These are phyloP conservation scores for Endocalyx cinctus DNA, from an alignment of 2,329 filamentous ascomycete genomes.

Conservation along the genomic window DNA sequence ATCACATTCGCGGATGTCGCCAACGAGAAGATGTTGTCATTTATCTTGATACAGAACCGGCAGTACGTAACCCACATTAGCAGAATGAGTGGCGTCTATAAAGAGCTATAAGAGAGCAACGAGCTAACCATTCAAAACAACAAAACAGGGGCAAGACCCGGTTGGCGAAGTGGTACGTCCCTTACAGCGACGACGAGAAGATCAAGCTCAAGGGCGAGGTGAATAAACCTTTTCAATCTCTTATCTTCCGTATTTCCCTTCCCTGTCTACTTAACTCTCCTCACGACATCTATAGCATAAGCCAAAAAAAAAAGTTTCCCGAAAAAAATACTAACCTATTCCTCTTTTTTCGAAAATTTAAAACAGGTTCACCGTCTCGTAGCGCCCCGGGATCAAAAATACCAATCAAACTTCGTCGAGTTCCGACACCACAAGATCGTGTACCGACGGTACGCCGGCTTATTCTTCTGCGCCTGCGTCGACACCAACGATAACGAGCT, in stretches of 20 bases:
- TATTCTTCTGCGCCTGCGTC: slow-evolving; percentile 99
- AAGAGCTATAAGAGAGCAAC: no score
- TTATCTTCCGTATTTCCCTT: slow-evolving; percentile 4
- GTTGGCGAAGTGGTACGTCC: slow-evolving; percentile 97
- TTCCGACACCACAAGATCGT: slow-evolving; percentile 93
- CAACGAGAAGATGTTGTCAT: slow-evolving; percentile 32
- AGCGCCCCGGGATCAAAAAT: slow-evolving; percentile 95
- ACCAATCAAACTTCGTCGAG: slow-evolving; percentile 99
- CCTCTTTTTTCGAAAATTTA: background rate
- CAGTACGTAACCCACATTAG: slow-evolving; percentile 26
- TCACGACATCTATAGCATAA: background rate
- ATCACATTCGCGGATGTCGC: no score
- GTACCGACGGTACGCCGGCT: slow-evolving; percentile 92
- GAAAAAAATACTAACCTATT: background rate
- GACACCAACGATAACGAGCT: slow-evolving; percentile 99
- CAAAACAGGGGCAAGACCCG: slow-evolving; percentile 84
- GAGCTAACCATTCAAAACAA: no score
- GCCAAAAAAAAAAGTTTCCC: slow-evolving; percentile 1
- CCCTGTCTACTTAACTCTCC: slow-evolving; percentile 2
- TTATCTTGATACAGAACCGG: slow-evolving; percentile 39
- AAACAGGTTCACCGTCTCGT: slow-evolving; percentile 88
- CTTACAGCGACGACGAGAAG: slow-evolving; percentile 98
- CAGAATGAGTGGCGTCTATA: background rate
- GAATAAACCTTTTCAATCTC: slow-evolving; percentile 23
- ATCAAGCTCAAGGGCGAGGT: slow-evolving; percentile 98